Conservation (phyloP, 1,284 basidiomycete species). For the Austroboletus niveus region DNA sequence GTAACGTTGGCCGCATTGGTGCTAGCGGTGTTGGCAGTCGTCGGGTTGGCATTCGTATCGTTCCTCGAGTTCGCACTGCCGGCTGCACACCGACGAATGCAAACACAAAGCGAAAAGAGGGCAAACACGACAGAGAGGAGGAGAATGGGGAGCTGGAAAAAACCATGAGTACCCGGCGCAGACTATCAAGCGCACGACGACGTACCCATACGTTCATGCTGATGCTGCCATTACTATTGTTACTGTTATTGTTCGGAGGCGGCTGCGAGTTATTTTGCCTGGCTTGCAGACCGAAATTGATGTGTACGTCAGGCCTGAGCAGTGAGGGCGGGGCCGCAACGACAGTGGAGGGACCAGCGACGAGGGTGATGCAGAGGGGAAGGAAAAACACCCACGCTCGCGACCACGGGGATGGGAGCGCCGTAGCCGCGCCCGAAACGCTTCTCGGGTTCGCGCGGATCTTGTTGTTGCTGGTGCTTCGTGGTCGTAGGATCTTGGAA, state of each 20-base stretch:
- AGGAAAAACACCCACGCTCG: background rate
- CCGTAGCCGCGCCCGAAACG: background rate
- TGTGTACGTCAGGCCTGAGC: background rate
- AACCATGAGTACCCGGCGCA: background rate
- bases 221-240: constrained; percentile 3
- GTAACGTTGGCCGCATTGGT: background rate
- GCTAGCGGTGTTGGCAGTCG: too few species aligned
- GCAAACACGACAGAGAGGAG: constrained; percentile 21
- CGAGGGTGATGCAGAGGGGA: constrained; percentile 7
- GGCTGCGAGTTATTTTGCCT: background rate
- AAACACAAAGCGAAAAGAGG: constrained; percentile 22
- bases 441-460: background rate
- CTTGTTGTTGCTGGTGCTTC: constrained; percentile 8
- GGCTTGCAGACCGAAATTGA: background rate
- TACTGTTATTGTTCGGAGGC: background rate
- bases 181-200: background rate
- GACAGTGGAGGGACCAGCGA: constrained; percentile 1
- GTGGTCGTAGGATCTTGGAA: background rate
- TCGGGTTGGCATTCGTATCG: too few species aligned
- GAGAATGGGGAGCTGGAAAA: constrained; percentile 25
- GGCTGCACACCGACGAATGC: constrained; percentile 17
- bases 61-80: background rate
- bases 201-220: constrained; percentile 26
- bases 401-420: too few species aligned
- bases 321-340: constrained; percentile 12